Evolutionary conservation across 2,329 filamentous ascomycete genomes (phyloP).

Genomic region (Fusarium humuli): DNA sequence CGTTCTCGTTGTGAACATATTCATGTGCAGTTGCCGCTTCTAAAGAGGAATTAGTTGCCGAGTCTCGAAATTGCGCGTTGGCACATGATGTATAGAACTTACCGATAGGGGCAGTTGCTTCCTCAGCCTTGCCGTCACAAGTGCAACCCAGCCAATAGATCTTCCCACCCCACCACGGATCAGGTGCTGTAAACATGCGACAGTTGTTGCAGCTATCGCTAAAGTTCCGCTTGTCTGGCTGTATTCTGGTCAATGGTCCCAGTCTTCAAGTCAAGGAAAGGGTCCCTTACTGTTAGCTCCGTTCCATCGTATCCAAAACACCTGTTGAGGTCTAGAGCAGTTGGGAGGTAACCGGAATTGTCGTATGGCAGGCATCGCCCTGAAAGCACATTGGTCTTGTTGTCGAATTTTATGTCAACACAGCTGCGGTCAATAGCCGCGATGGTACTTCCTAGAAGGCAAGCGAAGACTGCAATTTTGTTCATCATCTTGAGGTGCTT

Average conservation of each 20-base stretch:
- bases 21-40: slow-evolving; percentile 3
- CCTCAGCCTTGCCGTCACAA: background rate
- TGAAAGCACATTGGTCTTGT: background rate
- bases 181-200: slow-evolving; percentile 1
- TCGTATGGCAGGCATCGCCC: background rate
- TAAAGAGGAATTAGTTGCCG: background rate
- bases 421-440: slow-evolving; percentile 1
- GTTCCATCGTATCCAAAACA: slow-evolving; percentile 17
- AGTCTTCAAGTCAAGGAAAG: rapidly evolving
- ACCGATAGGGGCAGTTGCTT: slow-evolving; percentile 1
- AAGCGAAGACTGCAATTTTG: rapidly evolving
- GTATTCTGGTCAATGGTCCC: background rate
- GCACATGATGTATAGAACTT: background rate
- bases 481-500: background rate
- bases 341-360: slow-evolving; percentile 3
- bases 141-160: slow-evolving; percentile 8
- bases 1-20: slow-evolving; percentile 13
- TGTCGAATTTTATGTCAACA: slow-evolving; percentile 5
- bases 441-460: rapidly evolving
- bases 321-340: background rate
- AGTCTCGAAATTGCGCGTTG: rapidly evolving
- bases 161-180: background rate
- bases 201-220: background rate
- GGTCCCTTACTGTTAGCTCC: background rate
- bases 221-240: background rate